Percentiles rank a stretch among this genome's conserved stretches.
These are phyloP conservation scores for Polyporus tsugae DNA, from an alignment of 1,284 basidiomycete genomes.

Conservation along the genomic window DNA sequence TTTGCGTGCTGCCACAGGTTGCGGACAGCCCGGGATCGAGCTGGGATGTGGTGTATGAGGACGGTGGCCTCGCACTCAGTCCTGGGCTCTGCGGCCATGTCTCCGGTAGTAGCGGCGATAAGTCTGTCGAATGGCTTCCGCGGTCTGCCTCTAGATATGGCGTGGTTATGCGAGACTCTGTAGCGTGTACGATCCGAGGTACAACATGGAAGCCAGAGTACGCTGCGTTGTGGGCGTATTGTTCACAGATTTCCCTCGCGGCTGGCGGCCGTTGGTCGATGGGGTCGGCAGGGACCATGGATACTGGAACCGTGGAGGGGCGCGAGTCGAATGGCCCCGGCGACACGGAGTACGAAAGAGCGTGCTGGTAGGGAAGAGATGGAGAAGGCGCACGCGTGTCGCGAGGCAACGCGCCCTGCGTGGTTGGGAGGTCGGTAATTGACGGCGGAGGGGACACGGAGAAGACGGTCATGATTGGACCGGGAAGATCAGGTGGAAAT, in stretches of 20 bases:
- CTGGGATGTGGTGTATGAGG: not conserved
- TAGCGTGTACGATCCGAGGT: not conserved
- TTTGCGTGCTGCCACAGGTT: too few species aligned
- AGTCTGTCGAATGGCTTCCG: not conserved
- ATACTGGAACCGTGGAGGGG: not conserved
- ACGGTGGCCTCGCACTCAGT: not conserved
- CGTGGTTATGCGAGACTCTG: not conserved
- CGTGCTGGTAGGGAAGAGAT: not conserved
- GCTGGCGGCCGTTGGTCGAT: not conserved
- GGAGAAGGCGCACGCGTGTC: not conserved
- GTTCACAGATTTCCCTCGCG: not conserved
- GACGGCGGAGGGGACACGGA: too few species aligned
- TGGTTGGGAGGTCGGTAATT: not conserved
- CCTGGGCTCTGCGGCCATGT: not conserved
- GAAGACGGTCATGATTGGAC: not conserved
- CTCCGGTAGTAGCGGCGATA: not conserved
- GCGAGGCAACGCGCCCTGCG: not conserved
- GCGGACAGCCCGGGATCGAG: not conserved
- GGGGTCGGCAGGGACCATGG: not conserved
- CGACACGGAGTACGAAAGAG: not conserved
- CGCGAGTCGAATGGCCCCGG: too few species aligned
- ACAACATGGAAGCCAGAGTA: not conserved
- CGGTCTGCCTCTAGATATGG: not conserved
- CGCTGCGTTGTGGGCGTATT: too few species aligned
- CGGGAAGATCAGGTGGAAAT: not conserved